Base-by-base conservation (phyloP, 2,329 filamentous ascomycete genomes). In the Tolypocladium nubicola region DNA sequence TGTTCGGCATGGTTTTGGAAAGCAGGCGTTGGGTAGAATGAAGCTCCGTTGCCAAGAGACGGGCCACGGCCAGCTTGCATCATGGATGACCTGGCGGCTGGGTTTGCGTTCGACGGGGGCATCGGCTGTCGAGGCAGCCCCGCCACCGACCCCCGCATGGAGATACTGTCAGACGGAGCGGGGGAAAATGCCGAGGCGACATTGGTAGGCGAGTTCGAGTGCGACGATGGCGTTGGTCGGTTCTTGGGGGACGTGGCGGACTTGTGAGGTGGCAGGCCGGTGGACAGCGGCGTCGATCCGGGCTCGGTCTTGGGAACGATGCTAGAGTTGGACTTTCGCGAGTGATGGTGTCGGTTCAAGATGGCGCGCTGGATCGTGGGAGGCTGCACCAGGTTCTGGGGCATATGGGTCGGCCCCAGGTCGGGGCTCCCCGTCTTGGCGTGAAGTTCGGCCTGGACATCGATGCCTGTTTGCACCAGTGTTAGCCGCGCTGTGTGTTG, bases 1-100 rank as follows among this genome's bases (percentile, higher is more conserved):
- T 96, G 90, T 73, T 95, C 89, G 74, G 95, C 92, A 72, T 97
- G 93, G 71, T 89, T 94, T 69, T 95, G 90, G 75, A 96, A 97
- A 2, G 77, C 76, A 21, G 89, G 88, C 58, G 90, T 88, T 54
- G 89, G 85, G 70, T 96, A 97, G 74, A 88, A 96, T 56, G 79
- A 70, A 53, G 77, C 71, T 59, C 75, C 66, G 52, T 75, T 68
- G 62, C 71, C 71, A 60, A 58, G 55, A 8, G 73, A 67, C 63
- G 73, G 68, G 50, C 68, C 70, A 65, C 67, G 68, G 58, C 67
- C 66, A 40, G 67, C 55, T 30, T 75, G 73, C 65, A 75, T 71
- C 56, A 72, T 68, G 3, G 71, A 69, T 43, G 69, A 69, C 38
- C 67, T 64, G 41, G 61, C 58, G 11, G 57, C 57, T 13, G 67